Base-by-base conservation (phyloP, 257 asterid genomes). In the Thymus quinquecostatus region DNA sequence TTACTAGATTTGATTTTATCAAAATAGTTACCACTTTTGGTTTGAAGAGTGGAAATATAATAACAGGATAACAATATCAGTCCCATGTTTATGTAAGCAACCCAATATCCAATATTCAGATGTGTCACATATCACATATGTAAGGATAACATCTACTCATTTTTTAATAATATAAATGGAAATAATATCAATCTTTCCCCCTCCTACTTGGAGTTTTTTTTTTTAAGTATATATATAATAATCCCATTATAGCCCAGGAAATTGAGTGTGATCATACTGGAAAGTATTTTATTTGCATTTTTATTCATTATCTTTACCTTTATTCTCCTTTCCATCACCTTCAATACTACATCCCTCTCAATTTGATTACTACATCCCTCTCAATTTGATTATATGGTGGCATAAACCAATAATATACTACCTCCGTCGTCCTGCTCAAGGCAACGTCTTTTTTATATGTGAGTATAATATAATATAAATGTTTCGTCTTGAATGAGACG, bases 241-340 rank as follows among this genome's bases (percentile, higher is more conserved):
- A 49, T 48, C n/a, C 6, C 60, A 34, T 50, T 66, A 38, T 14
- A 12, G 34, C 28, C 60, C 49, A 50, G 12, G 41, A 38, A 3
- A 49, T 63, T 10, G 40, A 5, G n/a, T 64, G 11, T 45, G 13
- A 29, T 47, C 60, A 38, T 38, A 38, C 6, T 11, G 30, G 44
- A 64, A 29, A 32, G 59, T 21, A 21, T 21, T 21, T 21, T 21
- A 21, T 65, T 47, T 13, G 32, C 32, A 30, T 48, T 65, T 32
- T 62, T 62, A 9, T 30, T 48, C 70, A 64, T 59, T 64, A 30
- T 45, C 70, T 47, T 41, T 29, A 64, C 41, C 69, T 64, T 64
- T 64, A 60, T 65, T 28, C 30, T 32, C 45, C 3, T 12, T 65
- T 12, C 10, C 2, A 29, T 12, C 8, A 3, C 3, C 70, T 12